Conservation (phyloP, 306 rosid species). For the Begonia loranthoides region DNA sequence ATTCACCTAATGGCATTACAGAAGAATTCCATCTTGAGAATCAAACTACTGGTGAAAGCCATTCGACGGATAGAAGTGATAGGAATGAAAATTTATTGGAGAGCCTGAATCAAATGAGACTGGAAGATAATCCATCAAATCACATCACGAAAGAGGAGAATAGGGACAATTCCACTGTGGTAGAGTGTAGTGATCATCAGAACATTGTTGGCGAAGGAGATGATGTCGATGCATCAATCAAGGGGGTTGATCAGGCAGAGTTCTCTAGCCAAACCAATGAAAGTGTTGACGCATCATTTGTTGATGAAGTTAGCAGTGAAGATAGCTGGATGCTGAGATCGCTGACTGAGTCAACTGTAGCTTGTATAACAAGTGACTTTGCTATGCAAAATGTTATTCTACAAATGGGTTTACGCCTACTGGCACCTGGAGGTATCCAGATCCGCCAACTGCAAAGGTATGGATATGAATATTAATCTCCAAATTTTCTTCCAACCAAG, state of each 20-base stretch:
- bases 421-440: constrained; percentile 92
- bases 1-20: constrained; percentile 11
- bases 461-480: constrained; percentile 6
- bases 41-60: constrained; percentile 19
- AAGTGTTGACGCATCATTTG: constrained; percentile 42
- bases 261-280: constrained; percentile 35
- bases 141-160: constrained; percentile 21
- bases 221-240: constrained; percentile 14
- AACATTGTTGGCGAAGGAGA: constrained; percentile 18
- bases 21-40: constrained; percentile 16
- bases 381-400: constrained; percentile 97
- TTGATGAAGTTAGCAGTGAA: constrained; percentile 57
- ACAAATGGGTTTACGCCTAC: constrained; percentile 85
- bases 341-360: constrained; percentile 82
- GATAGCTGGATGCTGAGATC: constrained; percentile 88
- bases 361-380: constrained; percentile 82
- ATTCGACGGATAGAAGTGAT: constrained; percentile 21
- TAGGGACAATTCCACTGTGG: constrained; percentile 12
- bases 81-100: constrained; percentile 28
- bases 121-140: constrained; percentile 33
- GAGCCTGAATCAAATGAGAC: constrained; percentile 31
- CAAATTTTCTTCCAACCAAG: no score
- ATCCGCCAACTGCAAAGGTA: constrained; percentile 83
- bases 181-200: constrained; percentile 11
- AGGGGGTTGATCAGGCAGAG: constrained; percentile 33